phyloP scores from a whole-genome alignment of 2,329 filamentous ascomycete species.

The Ilyonectria sp. region DNA sequence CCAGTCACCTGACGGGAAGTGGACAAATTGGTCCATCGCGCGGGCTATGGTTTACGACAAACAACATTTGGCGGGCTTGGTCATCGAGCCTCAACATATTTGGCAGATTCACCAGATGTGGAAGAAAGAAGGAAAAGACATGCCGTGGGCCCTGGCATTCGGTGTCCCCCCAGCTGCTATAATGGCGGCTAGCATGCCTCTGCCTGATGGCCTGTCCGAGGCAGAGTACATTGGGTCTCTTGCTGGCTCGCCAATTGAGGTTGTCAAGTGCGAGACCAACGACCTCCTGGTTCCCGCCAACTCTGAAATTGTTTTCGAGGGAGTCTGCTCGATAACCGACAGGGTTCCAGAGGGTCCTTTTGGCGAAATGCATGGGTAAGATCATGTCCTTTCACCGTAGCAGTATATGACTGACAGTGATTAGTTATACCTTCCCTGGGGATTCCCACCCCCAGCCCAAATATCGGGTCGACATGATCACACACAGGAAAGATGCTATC shows the following conservation, averaged over 20 bases:
- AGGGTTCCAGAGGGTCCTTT: constrained; percentile 64
- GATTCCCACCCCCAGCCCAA: constrained; percentile 26
- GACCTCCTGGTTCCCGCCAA: constrained; percentile 64
- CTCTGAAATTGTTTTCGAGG: constrained; percentile 66
- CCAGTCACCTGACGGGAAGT: constrained; percentile 60
- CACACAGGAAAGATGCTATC: constrained; percentile 33
- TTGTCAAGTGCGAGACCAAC: constrained; percentile 68
- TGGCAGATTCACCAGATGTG: constrained; percentile 64
- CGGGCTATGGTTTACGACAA: constrained; percentile 64
- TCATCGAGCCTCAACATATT: constrained; percentile 63
- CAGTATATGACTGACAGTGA: background rate
- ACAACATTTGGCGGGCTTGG: constrained; percentile 58
- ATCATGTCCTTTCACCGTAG: too few relatives aligned
- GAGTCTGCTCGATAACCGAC: constrained; percentile 61
- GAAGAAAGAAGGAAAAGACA: constrained; percentile 60
- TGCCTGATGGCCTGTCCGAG: constrained; percentile 65
- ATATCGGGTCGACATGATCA: constrained; percentile 28
- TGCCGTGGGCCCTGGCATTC: constrained; percentile 64
- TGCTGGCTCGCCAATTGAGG: constrained; percentile 59
- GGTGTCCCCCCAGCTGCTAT: constrained; percentile 67
- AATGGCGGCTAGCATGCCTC: constrained; percentile 64
- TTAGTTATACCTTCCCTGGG: constrained; percentile 32
- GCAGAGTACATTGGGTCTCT: constrained; percentile 65
- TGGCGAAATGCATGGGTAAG: constrained; percentile 56
- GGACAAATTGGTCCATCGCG: constrained; percentile 65